Base-by-base conservation (phyloP, 306 rosid genomes). In the Senna siamea region DNA sequence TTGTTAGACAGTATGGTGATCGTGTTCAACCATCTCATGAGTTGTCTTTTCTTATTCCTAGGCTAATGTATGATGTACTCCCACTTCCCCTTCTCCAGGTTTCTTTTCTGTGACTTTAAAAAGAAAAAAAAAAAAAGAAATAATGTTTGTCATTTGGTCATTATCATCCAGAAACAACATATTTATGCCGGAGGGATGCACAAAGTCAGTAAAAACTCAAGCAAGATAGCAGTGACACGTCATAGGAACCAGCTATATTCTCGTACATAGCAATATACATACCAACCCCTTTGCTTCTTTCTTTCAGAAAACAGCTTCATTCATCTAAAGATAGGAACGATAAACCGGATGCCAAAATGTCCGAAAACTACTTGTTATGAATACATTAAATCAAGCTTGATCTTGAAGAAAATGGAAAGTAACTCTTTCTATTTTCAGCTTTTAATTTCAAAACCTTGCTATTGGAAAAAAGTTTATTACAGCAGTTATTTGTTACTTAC, bases 401-500 rank as follows among this genome's bases (percentile, higher is more conserved):
- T 46, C 43, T 51, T n/a, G 1, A 64, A 32, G 17, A 55, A 7
- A 9, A 64, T 5, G 12, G 8, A 28, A 35, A 22, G 12, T 73
- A 40, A 9, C 6, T 17, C 69, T 54, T 48, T 64, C 61, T 53
- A 54, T 32, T 65, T 65, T 46, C 57, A 50, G 30, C 13, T 32
- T 78, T 17, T 52, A 44, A 50, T 20, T 73, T 0, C 10, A 12
- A 32, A 48, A 7, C 40, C 5, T 9, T 30, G 6, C 18, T 28
- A 30, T 56, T 23, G 2, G 19, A 67, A 47, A 37, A 22, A 22
- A 57, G 40, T 43, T 30, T 59, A 22, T 61, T 30, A 72, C 52
- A 55, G 38, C 59, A 48, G 60, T 66, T 73, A 13, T 52, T 55
- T n/a, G 34, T 44, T 48, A 58, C 5, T 34, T 61, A 58, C 70